Base-by-base conservation (phyloP, 2,329 filamentous ascomycete species). In the Cladosporium austrohemisphaericum region DNA sequence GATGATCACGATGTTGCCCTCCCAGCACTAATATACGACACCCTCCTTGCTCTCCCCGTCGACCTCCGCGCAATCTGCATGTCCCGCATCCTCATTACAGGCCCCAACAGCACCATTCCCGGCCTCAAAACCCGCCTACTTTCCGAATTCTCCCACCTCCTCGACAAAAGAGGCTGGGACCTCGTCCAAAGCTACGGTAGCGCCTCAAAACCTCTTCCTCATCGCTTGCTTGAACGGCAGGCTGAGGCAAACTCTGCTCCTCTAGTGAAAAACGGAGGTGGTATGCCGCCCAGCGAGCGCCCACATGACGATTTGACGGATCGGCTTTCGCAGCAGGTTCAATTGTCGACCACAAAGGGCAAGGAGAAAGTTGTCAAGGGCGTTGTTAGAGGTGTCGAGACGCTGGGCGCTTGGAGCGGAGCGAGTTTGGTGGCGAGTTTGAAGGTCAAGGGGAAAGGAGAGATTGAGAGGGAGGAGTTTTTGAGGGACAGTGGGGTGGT, bases 1-100 rank as follows among this genome's bases (percentile, higher is more conserved):
- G 93, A 98, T 62, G 91, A 97, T 60, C 78, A 98, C 58, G 92
- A 97, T 56, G 77, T 87, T 14, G 84, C 92, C 0, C 62, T 97
- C 1, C 88, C 87, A 44, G 65, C 83, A 10, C 76, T 97, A 7
- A 74, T 94, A 2, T 94, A 95, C 68, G 79, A 80, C 46, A 79
- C 83, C 29, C 77, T 98, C 1, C 74, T 94, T 1, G 76, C 81
- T 6, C 74, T 96, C 1, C 87, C 90, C 0, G 71, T 92, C 3
- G 93, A 98, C 66, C 83, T 91, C 3, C 83, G 93, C 19, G 84
- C 86, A 1, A 71, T 85, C 4, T 96, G 92, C 67, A 93, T 96
- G 83, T 84, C 90, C 1, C 86, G 92, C 31, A 86, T 97, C 37
- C 75, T 95, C 13, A 86, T 98, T 61, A 85, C 85, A 0, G 93